Evolutionary conservation across 169 alveolate genomes (phyloP).

Genomic region (Plasmodium gonderi): DNA sequence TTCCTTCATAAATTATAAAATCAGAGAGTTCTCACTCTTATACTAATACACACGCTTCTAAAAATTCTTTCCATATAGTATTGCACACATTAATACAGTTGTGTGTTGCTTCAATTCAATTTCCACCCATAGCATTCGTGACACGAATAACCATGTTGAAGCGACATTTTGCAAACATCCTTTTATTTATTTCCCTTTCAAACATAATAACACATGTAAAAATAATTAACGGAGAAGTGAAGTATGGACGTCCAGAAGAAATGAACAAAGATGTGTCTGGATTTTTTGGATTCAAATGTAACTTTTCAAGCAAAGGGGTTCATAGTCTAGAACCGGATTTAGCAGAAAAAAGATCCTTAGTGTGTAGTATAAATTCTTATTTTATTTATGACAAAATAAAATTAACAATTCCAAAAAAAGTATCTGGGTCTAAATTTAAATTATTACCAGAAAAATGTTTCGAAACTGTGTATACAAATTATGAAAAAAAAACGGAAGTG

Average conservation of each 20-base stretch:
- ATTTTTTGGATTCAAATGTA: conserved; percentile 56
- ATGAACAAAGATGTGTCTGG: conserved; percentile 10
- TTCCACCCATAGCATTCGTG: background rate
- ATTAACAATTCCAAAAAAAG: conserved; percentile 28
- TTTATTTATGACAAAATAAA: conserved; percentile 62
- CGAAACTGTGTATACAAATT: conserved; percentile 32
- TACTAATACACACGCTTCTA: too few species aligned
- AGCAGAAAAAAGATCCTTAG: conserved; percentile 25
- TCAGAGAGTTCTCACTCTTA: too few species aligned
- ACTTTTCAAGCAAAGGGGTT: conserved; percentile 45
- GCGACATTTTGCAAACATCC: background rate
- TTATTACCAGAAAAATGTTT: conserved; percentile 50
- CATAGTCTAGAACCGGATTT: conserved; percentile 58
- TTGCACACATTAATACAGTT: background rate
- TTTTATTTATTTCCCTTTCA: background rate
- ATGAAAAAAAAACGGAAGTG: conserved; percentile 6
- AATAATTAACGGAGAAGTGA: background rate
- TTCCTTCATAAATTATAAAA: too few species aligned
- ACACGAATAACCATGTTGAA: background rate
- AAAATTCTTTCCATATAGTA: background rate
- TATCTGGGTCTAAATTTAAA: conserved; percentile 6
- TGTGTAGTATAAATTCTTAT: conserved; percentile 45
- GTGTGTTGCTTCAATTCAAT: background rate
- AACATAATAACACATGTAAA: background rate
- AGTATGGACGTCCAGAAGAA: background rate